Percentiles rank a stretch among this genome's conserved stretches.
These are phyloP conservation scores for Coemansia sp. DNA, from an alignment of 192 early-diverging fungal species.

Conservation along the genomic window DNA sequence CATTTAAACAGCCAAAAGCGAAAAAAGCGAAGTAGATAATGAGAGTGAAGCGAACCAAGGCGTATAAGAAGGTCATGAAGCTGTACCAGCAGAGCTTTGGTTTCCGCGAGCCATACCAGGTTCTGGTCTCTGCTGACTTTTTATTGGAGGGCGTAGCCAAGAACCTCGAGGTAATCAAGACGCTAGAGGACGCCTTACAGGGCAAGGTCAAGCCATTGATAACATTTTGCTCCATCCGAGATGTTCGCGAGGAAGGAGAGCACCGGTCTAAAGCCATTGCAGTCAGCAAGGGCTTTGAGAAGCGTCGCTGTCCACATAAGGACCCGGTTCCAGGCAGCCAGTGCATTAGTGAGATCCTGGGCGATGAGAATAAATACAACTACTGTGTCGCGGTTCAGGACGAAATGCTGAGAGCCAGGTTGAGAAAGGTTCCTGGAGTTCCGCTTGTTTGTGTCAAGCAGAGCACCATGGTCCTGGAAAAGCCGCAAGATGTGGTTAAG, in stretches of 20 bases:
- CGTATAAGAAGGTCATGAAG: constrained; percentile 77
- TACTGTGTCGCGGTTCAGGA: constrained; percentile 88
- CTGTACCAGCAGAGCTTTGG: constrained; percentile 79
- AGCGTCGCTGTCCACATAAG: constrained; percentile 77
- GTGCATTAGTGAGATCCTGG: constrained; percentile 78
- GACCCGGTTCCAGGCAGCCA: constrained; percentile 57
- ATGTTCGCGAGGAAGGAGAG: constrained; percentile 66
- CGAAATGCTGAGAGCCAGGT: constrained; percentile 58
- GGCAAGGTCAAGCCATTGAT: constrained; percentile 66
- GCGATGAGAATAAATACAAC: constrained; percentile 72
- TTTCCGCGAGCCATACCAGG: constrained; percentile 91
- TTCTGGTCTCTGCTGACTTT: constrained; percentile 85
- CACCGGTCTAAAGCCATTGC: constrained; percentile 62
- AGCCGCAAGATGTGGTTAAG: constrained; percentile 59
- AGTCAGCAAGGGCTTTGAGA: constrained; percentile 70
- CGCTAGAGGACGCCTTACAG: constrained; percentile 65
- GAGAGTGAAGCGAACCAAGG: constrained; percentile 81
- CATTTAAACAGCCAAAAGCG: background rate
- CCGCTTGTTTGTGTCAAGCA: constrained; percentile 86
- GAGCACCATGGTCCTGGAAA: constrained; percentile 78
- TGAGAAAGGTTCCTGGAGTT: constrained; percentile 75
- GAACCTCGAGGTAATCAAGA: constrained; percentile 63
- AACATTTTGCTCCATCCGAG: constrained; percentile 75
- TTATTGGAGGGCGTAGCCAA: constrained; percentile 64
- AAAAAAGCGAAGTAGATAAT: constrained; percentile 49